A percentile compares a stretch with the other conserved stretches of the same genome.
Evolutionary conservation across 208 protist genomes (phyloP).

Genomic region (Novymonas esmeraldas): DNA sequence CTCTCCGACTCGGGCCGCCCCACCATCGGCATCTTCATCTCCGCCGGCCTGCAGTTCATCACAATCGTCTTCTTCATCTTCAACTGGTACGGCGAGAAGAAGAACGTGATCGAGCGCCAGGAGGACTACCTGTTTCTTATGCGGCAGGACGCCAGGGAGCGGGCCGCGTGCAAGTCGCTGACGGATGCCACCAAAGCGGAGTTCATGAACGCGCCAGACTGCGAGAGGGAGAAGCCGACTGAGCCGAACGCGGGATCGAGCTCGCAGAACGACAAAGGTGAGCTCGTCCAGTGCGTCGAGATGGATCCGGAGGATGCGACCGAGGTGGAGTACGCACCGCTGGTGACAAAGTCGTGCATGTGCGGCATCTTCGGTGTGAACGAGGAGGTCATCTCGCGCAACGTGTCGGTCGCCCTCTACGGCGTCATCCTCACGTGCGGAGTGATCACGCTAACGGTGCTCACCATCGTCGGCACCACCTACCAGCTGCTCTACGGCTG

Average conservation of each 20-base stretch:
- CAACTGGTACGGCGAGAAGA: slow-evolving; percentile 51
- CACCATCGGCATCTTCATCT: slow-evolving; percentile 35
- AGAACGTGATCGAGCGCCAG: slow-evolving; percentile 25
- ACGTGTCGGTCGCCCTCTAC: slow-evolving; percentile 32
- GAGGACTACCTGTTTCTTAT: slow-evolving; percentile 27
- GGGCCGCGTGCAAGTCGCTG: neutral
- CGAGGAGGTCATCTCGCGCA: slow-evolving; percentile 28
- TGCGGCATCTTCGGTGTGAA: slow-evolving; percentile 30
- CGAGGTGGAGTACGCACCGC: neutral
- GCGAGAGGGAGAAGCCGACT: neutral
- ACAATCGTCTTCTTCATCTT: slow-evolving; percentile 35
- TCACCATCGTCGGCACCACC: slow-evolving; percentile 35
- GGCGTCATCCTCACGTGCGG: slow-evolving; percentile 38
- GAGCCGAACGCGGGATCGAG: neutral
- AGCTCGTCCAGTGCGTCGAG: slow-evolving; percentile 11
- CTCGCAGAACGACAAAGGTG: neutral
- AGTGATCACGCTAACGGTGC: slow-evolving; percentile 32
- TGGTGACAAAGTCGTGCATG: slow-evolving; percentile 7
- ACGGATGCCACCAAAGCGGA: neutral
- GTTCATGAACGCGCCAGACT: neutral
- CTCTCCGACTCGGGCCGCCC: slow-evolving; percentile 34
- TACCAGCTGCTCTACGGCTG: slow-evolving; percentile 38
- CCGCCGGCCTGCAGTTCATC: slow-evolving; percentile 29
- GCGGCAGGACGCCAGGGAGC: neutral
- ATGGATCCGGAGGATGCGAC: neutral